These are phyloP conservation scores for Heliamphora exappendiculata DNA, from an alignment of 148 eudicot species.

Conservation along the genomic window DNA sequence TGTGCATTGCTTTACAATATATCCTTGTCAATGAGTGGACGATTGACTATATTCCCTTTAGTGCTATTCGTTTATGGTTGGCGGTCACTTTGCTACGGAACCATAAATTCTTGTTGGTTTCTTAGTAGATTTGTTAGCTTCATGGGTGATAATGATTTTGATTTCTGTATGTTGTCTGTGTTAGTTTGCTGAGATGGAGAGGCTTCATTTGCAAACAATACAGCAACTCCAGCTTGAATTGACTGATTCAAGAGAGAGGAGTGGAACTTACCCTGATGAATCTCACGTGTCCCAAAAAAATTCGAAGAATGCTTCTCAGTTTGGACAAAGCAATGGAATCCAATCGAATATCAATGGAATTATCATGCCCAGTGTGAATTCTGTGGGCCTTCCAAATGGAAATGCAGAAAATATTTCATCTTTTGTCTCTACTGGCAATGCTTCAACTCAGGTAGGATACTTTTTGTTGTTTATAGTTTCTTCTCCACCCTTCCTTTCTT, in stretches of 20 bases:
- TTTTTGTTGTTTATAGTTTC: neutral
- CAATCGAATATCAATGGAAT: conserved; percentile 48
- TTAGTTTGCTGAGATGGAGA: conserved; percentile 90
- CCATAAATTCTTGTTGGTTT: neutral
- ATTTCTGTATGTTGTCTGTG: conserved; percentile 6
- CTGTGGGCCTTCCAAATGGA: conserved; percentile 47
- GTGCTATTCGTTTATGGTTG: neutral
- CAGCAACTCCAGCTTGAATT: conserved; percentile 82
- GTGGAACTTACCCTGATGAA: conserved; percentile 36
- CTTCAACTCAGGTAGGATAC: conserved; percentile 45
- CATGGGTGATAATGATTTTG: neutral
- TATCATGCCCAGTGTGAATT: conserved; percentile 24
- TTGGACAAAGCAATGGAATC: conserved; percentile 46
- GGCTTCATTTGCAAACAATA: conserved; percentile 64
- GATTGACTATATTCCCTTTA: neutral
- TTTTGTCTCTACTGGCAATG: conserved; percentile 40
- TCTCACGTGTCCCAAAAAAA: conserved; percentile 32
- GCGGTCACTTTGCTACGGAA: neutral
- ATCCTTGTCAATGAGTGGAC: neutral
- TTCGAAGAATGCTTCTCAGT: conserved; percentile 44
- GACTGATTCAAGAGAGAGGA: conserved; percentile 55
- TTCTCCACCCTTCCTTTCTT: neutral
- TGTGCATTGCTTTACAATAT: neutral
- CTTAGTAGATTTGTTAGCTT: neutral
- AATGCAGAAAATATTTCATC: conserved; percentile 46